Evolutionary conservation across 331 rosid species (phyloP).

Genomic region (Quercus tomentella): DNA sequence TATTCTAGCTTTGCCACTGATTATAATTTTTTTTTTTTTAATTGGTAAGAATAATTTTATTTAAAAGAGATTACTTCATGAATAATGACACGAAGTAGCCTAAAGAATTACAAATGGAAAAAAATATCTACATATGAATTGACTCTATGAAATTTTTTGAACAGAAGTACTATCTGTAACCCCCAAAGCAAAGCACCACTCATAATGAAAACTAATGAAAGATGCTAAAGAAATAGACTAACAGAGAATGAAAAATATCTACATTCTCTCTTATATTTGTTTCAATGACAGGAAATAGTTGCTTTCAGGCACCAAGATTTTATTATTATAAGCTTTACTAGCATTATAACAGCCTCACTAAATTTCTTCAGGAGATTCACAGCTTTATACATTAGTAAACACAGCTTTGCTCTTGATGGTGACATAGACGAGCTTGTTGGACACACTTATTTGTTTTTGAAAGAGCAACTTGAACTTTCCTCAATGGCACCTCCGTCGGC

Average conservation of each 20-base stretch:
- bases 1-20: too few species aligned
- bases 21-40: too few species aligned
- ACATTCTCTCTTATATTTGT: neutral
- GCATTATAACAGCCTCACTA: neutral
- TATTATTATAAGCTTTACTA: neutral
- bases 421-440: slow-evolving; percentile 67
- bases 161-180: too few species aligned
- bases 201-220: too few species aligned
- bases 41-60: too few species aligned
- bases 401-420: slow-evolving; percentile 41
- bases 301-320: neutral
- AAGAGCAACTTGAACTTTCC: slow-evolving; percentile 72
- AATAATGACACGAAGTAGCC: too few species aligned
- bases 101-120: too few species aligned
- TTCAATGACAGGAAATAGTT: neutral
- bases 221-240: too few species aligned
- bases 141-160: too few species aligned
- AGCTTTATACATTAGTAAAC: slow-evolving; percentile 56
- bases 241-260: neutral
- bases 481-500: slow-evolving; percentile 57
- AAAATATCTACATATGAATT: too few species aligned
- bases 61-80: too few species aligned
- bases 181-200: too few species aligned
- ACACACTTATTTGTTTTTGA: slow-evolving; percentile 61
- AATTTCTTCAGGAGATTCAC: slow-evolving; percentile 53